These are phyloP conservation scores for Collybia sordida DNA, from an alignment of 768 basidiomycete genomes.

Conservation along the genomic window DNA sequence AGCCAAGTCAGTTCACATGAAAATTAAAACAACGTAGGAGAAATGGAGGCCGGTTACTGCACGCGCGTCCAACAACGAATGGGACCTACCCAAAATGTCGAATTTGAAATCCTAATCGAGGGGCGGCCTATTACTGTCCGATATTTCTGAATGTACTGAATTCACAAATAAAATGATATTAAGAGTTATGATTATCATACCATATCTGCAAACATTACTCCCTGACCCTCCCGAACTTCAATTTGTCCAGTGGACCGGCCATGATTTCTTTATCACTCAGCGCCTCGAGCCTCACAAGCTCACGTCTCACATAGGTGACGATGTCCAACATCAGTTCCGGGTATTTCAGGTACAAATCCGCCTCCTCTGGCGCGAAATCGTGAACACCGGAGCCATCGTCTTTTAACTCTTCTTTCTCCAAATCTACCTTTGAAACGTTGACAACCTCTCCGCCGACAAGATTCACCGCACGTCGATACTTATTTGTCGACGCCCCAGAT, in stretches of 20 bases:
- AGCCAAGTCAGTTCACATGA: conserved; percentile 82
- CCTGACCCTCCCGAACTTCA: conserved; percentile 39
- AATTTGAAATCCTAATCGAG: too few species aligned
- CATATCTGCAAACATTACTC: not conserved
- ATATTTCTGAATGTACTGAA: too few species aligned
- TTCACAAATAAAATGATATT: not conserved
- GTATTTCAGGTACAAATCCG: conserved; percentile 69
- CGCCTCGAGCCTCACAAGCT: conserved; percentile 66
- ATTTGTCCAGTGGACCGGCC: conserved; percentile 30
- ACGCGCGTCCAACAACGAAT: too few species aligned
- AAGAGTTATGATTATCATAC: not conserved
- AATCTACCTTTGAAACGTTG: conserved; percentile 54
- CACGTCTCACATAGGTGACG: conserved; percentile 69
- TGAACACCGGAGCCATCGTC: conserved; percentile 75
- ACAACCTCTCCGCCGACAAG: conserved; percentile 67
- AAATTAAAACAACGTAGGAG: conserved; percentile 52
- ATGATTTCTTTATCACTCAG: conserved; percentile 45
- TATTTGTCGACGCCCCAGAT: conserved; percentile 15
- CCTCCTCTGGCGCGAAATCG: conserved; percentile 61
- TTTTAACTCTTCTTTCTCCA: conserved; percentile 55
- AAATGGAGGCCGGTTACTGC: not conserved
- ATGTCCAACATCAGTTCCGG: conserved; percentile 73
- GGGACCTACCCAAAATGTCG: too few species aligned
- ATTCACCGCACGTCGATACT: conserved; percentile 65
- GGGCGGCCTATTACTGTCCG: too few species aligned